Percentiles rank a stretch among this genome's conserved stretches.
These are phyloP conservation scores for Zea mays DNA, from an alignment of 176 grass and related monocot species.

Conservation along the genomic window Zm-B73-REFERENCE-NAM-5.0 NC_050099.1:245623501-245624000, in stretches of 20 bases:
- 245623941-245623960: not conserved
- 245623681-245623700: too few relatives aligned
- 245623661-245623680: conserved; percentile 12
- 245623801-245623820: too few relatives aligned
- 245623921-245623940: not conserved
- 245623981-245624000: not conserved
- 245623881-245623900: not conserved
- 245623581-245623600: not conserved
- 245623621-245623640: not conserved
- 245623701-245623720: too few relatives aligned
- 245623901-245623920: not conserved
- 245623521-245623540: not conserved
- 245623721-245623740: too few relatives aligned
- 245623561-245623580: not conserved
- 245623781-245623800: too few relatives aligned
- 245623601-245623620: not conserved
- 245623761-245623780: too few relatives aligned
- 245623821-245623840: too few relatives aligned
- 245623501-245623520: not conserved
- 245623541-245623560: not conserved
- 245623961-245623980: not conserved
- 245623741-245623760: too few relatives aligned
- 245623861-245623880: too few relatives aligned
- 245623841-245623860: too few relatives aligned
- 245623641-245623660: not conserved